These are phyloP conservation scores for Solanum commersonii DNA, from an alignment of 257 asterid species.

Conservation along the genomic window DNA sequence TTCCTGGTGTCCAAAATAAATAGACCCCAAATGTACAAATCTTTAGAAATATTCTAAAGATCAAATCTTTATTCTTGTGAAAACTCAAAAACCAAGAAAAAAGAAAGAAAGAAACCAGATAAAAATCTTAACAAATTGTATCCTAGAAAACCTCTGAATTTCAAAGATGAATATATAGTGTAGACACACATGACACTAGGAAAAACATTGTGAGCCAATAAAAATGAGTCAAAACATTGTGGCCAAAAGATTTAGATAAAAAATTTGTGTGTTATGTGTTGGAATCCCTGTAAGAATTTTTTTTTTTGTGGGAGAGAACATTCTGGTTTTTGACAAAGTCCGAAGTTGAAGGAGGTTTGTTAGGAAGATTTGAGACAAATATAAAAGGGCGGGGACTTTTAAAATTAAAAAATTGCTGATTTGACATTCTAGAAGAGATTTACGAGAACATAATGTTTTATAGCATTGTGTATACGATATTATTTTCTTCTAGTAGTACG, in stretches of 20 bases:
- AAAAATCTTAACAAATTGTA: neutral
- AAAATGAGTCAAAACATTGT: neutral
- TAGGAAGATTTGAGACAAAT: neutral
- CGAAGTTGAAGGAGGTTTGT: neutral
- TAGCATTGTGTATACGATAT: too few species aligned
- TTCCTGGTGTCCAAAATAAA: constrained; percentile 33
- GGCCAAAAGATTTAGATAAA: neutral
- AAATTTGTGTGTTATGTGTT: neutral
- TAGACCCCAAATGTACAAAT: constrained; percentile 31
- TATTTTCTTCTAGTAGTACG: too few species aligned
- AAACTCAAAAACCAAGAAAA: neutral
- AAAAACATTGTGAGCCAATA: neutral
- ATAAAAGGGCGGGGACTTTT: too few species aligned
- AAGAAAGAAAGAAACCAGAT: neutral
- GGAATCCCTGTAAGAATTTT: neutral
- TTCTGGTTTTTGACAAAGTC: neutral
- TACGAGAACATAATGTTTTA: neutral
- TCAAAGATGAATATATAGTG: neutral
- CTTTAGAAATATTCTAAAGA: neutral
- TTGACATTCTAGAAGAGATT: neutral
- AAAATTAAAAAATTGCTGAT: neutral
- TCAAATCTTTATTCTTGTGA: neutral
- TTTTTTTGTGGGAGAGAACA: neutral
- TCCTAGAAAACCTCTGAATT: neutral
- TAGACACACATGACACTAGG: neutral